Evolutionary conservation across 805 yeast genomes (phyloP).

Genomic region (Schwanniomyces occidentalis): DNA sequence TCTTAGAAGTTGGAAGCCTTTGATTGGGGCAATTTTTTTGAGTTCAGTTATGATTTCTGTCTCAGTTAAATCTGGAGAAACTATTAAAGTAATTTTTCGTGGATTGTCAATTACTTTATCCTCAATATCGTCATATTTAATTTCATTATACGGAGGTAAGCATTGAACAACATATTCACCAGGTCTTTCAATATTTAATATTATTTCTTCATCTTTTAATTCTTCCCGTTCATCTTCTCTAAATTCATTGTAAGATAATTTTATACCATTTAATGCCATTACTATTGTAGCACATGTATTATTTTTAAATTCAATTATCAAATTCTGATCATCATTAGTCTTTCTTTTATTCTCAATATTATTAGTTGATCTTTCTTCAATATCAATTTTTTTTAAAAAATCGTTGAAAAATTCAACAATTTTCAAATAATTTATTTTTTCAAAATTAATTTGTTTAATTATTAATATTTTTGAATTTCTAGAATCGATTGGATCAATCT

Average conservation of each 20-base stretch:
- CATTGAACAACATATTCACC: constrained; percentile 36
- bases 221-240: constrained; percentile 18
- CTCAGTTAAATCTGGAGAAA: constrained; percentile 47
- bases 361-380: constrained; percentile 35
- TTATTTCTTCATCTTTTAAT: constrained; percentile 9
- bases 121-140: constrained; percentile 18
- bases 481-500: constrained; percentile 41
- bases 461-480: constrained; percentile 31
- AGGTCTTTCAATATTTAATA: constrained; percentile 26
- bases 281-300: constrained; percentile 57
- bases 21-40: constrained; percentile 39
- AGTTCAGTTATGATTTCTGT: constrained; percentile 45
- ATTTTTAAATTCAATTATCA: constrained; percentile 54
- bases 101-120: constrained; percentile 42
- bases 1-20: constrained; percentile 42
- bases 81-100: constrained; percentile 46
- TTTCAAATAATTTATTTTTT: constrained; percentile 30
- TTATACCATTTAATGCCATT: constrained; percentile 41
- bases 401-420: constrained; percentile 47
- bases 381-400: constrained; percentile 44
- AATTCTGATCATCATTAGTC: constrained; percentile 34
- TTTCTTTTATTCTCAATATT: constrained; percentile 35
- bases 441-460: constrained; percentile 33
- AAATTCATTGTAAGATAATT: constrained; percentile 27
- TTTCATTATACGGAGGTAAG: constrained; percentile 15